Evolutionary conservation across 768 basidiomycete species (phyloP), one percentile per base, ranked within the genome.

Genomic region (Collybiopsis luxurians): DNA sequence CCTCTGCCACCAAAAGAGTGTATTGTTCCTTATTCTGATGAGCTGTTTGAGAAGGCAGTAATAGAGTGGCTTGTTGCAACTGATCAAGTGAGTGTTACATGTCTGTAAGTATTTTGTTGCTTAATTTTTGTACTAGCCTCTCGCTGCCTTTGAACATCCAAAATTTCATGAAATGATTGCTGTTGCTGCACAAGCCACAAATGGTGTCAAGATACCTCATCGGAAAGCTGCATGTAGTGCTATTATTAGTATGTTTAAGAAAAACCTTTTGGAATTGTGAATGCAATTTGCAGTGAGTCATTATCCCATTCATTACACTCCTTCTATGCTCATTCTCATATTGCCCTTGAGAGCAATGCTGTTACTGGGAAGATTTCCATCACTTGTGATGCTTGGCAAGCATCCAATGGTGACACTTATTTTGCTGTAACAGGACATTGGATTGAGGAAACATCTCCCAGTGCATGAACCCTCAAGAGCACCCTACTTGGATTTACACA

Each of bases 301-400:
- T 28, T 12, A 15, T 42, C 6, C 23, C 24, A 40, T 46, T 57
- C n/a, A n/a, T 23, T 1, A 56, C 23, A 45, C 23, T 49, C 21
- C n/a, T 48, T 42, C n/a, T 21, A 44, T 36, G 13, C 19, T 24
- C 27, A n/a, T 15, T 34, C 39, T 23, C 19, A n/a, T 5, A 48
- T 4, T 19, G 19, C 59, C 19, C 34, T 26, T 39, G 64, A n/a
- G 64, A 60, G 63, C 42, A 39, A 48, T 3, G 40, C 24, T 3
- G 61, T 66, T 10, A 53, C 43, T 10, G 66, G 70, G 17, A 17
- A 55, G 6, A 64, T 75, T n/a, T 72, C 58, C 30, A 48, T 74
- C 1, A 78, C 76, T 0, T 73, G 70, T 55, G 71, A 79, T 53
- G 71, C 66, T 1, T 78, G 75, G 76, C 72, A 75, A 46, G 78